These are phyloP conservation scores for Umbelopsis vinacea DNA, from an alignment of 192 early-diverging fungal genomes.

Conservation along the genomic window DNA sequence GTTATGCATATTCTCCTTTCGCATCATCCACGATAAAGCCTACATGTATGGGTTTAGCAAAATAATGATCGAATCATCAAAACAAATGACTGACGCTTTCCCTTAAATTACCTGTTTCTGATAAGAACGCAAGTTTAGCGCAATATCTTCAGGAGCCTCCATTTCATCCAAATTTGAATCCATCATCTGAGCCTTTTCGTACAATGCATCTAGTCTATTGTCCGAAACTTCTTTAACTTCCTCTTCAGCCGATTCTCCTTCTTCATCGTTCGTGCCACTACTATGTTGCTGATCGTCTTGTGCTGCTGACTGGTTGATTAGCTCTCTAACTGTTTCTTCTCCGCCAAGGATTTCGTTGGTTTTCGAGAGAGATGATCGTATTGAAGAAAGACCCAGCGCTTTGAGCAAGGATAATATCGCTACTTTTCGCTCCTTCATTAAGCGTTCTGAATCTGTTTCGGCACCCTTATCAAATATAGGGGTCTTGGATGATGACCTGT, in stretches of 20 bases:
- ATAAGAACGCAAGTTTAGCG: slow-evolving; percentile 50
- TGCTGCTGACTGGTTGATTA: slow-evolving; percentile 19
- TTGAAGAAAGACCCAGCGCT: slow-evolving; percentile 23
- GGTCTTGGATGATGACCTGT: background rate
- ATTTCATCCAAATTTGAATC: slow-evolving; percentile 49
- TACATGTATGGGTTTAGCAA: background rate
- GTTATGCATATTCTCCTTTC: slow-evolving; percentile 40
- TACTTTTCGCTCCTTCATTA: slow-evolving; percentile 19
- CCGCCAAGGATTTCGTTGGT: background rate
- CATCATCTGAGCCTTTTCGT: slow-evolving; percentile 59
- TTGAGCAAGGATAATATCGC: slow-evolving; percentile 29
- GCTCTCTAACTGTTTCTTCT: slow-evolving; percentile 14
- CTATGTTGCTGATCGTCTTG: background rate
- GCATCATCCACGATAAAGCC: slow-evolving; percentile 58
- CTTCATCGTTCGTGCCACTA: background rate
- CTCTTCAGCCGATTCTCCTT: slow-evolving; percentile 32
- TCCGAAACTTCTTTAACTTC: slow-evolving; percentile 52
- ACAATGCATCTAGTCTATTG: slow-evolving; percentile 53
- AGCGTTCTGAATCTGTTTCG: slow-evolving; percentile 2
- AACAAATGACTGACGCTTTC: background rate
- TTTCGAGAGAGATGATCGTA: slow-evolving; percentile 26
- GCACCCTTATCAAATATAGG: background rate
- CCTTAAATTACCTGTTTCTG: slow-evolving; percentile 40
- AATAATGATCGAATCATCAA: background rate
- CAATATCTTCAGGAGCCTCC: slow-evolving; percentile 50